Evolutionary conservation across 2,329 filamentous ascomycete genomes (phyloP).

Genomic region (Aspergillus flavus): DNA sequence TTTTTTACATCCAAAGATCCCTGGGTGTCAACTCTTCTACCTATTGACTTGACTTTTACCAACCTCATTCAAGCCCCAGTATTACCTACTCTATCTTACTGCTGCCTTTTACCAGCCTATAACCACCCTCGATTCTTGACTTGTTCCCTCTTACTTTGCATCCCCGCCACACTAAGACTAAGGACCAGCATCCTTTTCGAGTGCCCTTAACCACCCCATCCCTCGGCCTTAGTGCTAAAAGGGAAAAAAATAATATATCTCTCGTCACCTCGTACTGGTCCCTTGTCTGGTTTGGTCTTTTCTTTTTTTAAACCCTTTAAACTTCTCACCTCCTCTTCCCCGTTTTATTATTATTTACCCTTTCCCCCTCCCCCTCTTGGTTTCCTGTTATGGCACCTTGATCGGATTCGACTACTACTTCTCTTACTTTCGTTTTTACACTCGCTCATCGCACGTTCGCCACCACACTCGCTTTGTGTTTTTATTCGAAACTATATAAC

Average conservation of each 20-base stretch:
- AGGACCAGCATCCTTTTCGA: constrained; percentile 15
- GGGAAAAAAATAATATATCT: constrained; percentile 22
- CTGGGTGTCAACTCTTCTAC: background rate
- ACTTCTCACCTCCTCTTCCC: constrained; percentile 15
- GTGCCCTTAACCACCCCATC: constrained; percentile 13
- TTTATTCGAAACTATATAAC: constrained; percentile 36
- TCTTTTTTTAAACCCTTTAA: constrained; percentile 16
- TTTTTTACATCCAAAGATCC: background rate
- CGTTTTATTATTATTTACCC: constrained; percentile 15
- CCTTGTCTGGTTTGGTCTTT: constrained; percentile 15
- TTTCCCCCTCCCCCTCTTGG: constrained; percentile 19
- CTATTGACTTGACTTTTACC: background rate
- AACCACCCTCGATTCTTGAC: constrained; percentile 1
- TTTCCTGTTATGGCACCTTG: constrained; percentile 35
- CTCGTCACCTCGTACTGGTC: constrained; percentile 21
- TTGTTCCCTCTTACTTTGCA: constrained; percentile 4
- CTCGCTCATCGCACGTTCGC: constrained; percentile 41
- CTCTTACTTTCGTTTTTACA: constrained; percentile 25
- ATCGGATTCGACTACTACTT: constrained; percentile 22
- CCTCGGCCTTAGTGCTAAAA: constrained; percentile 22
- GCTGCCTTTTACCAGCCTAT: constrained; percentile 3
- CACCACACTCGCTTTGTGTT: constrained; percentile 41
- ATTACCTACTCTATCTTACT: background rate
- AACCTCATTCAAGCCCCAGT: constrained; percentile 6
- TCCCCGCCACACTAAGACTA: constrained; percentile 25